Base-by-base conservation (phyloP, 352 stramenopile genomes). In the Thalassiosira hispida region DNA sequence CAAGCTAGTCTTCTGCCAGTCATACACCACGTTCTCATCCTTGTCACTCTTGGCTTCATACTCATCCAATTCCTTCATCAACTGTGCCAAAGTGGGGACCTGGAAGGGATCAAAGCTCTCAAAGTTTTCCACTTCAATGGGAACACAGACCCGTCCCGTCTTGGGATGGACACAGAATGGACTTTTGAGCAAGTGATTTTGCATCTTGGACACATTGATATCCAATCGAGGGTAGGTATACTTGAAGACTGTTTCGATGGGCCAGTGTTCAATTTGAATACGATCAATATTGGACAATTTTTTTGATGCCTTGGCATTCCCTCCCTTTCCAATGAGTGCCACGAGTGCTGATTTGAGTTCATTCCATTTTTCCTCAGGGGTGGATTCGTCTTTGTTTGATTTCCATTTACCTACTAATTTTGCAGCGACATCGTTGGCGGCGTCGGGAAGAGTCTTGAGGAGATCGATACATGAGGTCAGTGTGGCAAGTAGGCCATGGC, bases 181-280 rank as follows among this genome's bases (percentile, higher is more conserved):
- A 87, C 91, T 97, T 87, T 99, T 99, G 40, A 99, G 92, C 91
- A 99, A 98, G 93, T 99, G 98, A 94, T 99, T 99, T 65, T 97
- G 94, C 83, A 98, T 96, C 84, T 99, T 99, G 71, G 97, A 99
- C 57, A 99, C 98, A 86, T 99, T 99, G 40, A 98, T 97, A 96
- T 99, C 98, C 71, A 99, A 83, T 38, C 98, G 93, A 12, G 97
- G 97, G 85, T 99, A 99, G 29, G 96, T 93, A 74, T 99, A 97
- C 35, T 93, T 89, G 66, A 99, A 96, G 40, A 99, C 96, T 49
- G 98, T 97, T 87, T 98, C 95, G 66, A 96, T 92, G 20, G 98
- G 81, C 92, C 96, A 99, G 44, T 70, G 62, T 83, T 95, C 77
- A 86, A 94, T 84, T 91, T 96, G 44, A 9, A 79, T 59, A 44